Evolutionary conservation across 495 filamentous ascomycete genomes (phyloP), one percentile per base, ranked within the genome.

Genomic region (Pyronema omphalodes): DNA sequence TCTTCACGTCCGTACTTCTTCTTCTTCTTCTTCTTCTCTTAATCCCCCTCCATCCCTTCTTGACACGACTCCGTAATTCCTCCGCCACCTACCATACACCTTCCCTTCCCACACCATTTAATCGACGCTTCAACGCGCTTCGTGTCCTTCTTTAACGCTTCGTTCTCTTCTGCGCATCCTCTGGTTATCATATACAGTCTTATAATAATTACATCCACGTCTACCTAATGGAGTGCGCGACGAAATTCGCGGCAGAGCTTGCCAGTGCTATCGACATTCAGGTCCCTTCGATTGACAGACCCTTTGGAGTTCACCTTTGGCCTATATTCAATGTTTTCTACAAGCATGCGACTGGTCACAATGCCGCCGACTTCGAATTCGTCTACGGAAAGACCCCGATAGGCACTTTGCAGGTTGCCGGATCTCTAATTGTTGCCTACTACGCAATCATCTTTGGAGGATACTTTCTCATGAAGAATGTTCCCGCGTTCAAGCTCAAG

Each of bases 231-330:
- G 74, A 82, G 35, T 39, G 34, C 52, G n/a, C 23, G n/a, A 54
- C 40, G 18, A 11, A 37, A 35, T 41, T 54, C 7, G 39, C 41
- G 19, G 35, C 43, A 39, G 52, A 54, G 55, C 66, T 81, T 53
- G 70, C 83, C 56, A 76, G 83, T 60, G 65, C 78, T 55, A 59
- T 89, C 44, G 59, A 66, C 44, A 59, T 66, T 50, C 81, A 81
- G 49, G 48, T 80, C 52, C 89, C 89, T 29, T 85, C 84, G 37
- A 73, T 95, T 59, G 88, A 95, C 67, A 78, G 84, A 60, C 91
- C 91, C 9, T 95, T 98, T 66, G 91, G 88, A 65, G 73, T 95
- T 56, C 71, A 83, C 43, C 69, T 96, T 69, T 98, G 91, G 91
- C 89, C 91, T 55, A 77, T 91, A 70, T 98, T 96, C 76, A 81